These are phyloP conservation scores for Eimeria sp. DNA, from an alignment of 169 alveolate species.

Conservation along the genomic window DNA sequence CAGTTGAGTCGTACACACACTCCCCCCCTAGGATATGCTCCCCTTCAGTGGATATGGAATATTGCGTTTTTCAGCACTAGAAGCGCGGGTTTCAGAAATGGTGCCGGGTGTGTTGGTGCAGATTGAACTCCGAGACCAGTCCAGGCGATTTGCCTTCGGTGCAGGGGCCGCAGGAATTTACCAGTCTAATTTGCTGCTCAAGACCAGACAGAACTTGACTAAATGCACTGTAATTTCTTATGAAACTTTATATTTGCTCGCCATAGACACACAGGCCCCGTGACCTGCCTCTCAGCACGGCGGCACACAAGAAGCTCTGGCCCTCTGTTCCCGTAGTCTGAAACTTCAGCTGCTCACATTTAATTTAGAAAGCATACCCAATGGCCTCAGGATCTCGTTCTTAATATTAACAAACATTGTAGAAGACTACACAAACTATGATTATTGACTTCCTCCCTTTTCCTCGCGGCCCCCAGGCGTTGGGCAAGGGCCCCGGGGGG, in stretches of 20 bases:
- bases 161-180: background rate
- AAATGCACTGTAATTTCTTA: background rate
- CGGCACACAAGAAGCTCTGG: background rate
- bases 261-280: background rate
- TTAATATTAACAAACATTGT: background rate
- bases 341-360: background rate
- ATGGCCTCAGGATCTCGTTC: background rate
- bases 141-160: background rate
- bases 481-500: background rate
- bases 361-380: background rate
- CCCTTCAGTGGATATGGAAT: background rate
- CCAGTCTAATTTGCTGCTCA: background rate
- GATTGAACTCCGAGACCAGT: background rate
- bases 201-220: background rate
- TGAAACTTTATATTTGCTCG: background rate
- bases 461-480: background rate
- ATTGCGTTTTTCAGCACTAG: background rate
- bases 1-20: background rate
- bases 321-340: background rate
- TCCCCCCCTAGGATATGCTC: background rate
- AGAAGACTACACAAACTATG: background rate
- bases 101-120: constrained; percentile 43
- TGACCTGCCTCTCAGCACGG: background rate
- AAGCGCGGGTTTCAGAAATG: background rate
- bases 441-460: background rate